Evolutionary conservation across 2,329 filamentous ascomycete genomes (phyloP), one percentile per base, ranked within the genome.

Genomic region (Phaeosphaeria sp.): DNA sequence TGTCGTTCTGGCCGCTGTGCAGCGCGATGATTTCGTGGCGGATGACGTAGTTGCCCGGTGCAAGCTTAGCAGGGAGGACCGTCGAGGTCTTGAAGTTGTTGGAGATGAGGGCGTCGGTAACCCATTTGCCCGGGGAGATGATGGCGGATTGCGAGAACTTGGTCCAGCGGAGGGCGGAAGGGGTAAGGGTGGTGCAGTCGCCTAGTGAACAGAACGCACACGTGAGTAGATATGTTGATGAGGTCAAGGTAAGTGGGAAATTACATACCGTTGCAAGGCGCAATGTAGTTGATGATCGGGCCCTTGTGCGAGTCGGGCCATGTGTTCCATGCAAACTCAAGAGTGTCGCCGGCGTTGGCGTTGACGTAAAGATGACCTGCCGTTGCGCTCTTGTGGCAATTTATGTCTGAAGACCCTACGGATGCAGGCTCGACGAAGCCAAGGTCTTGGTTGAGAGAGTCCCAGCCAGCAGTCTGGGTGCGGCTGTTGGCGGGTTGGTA

Each of bases 21-120:
- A 85, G 72, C 11, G 79, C 84, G 53, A 82, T 81, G 48, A 80
- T 78, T 71, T 86, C 84, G 63, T 86, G 83, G 11, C 84, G 78
- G 39, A 86, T 72, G 43, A 87, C 82, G 56, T 86, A 86, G 62
- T 82, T 79, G 2, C 84, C 84, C 0, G 80, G 64, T 21, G 68
- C 72, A 42, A 84, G 75, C 15, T 77, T 72, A 0, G 60, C 50
- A 10, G 83, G 83, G 21, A 85, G 76, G 1, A 74, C 78, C 11
- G 81, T 72, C 5, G 61, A 79, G 68, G 61, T 72, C 20, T 83
- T 83, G 36, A 79, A 80, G 53, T 85, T 81, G 74, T 84, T 80
- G 39, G 67, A 62, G 54, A 78, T 73, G 5, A 78, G 58, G 3
- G 61, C 52, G 52, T 78, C 75, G 15, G 74, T 73, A 4, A 64